phyloP scores from a whole-genome alignment of 345 rosid species.

The Clausena lansium region DNA sequence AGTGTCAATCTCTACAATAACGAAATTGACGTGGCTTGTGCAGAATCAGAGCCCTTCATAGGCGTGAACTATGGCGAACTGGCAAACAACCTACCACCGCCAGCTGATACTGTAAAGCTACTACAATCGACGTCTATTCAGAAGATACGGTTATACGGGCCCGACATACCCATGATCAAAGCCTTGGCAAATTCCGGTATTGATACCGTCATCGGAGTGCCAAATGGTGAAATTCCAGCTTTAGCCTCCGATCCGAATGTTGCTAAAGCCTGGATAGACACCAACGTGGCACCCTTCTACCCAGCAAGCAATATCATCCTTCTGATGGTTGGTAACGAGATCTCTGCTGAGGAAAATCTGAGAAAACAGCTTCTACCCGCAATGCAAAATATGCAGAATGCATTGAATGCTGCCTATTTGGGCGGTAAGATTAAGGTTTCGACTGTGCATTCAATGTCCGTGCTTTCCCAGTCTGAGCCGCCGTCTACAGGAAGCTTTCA shows the following conservation, averaged over 20 bases:
- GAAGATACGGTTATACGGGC: constrained; percentile 74
- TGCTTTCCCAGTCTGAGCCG: constrained; percentile 67
- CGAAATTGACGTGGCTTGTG: neutral
- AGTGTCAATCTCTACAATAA: neutral
- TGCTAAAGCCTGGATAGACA: constrained; percentile 62
- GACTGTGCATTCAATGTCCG: constrained; percentile 75
- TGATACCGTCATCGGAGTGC: constrained; percentile 66
- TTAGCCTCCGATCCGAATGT: constrained; percentile 65
- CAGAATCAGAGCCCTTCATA: constrained; percentile 71
- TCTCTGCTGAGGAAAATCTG: constrained; percentile 43
- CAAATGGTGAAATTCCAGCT: constrained; percentile 73
- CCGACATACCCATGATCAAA: constrained; percentile 67
- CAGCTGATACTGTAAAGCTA: constrained; percentile 67
- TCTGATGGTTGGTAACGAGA: constrained; percentile 77
- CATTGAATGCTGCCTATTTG: constrained; percentile 55
- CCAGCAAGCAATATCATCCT: constrained; percentile 84
- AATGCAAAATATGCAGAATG: constrained; percentile 72
- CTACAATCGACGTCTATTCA: constrained; percentile 70
- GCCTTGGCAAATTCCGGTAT: constrained; percentile 79
- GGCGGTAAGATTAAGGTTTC: constrained; percentile 78
- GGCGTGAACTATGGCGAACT: constrained; percentile 89
- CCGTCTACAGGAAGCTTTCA: constrained; percentile 65
- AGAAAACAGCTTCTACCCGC: constrained; percentile 70
- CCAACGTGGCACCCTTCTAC: constrained; percentile 69
- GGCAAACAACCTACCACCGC: constrained; percentile 83